These are phyloP conservation scores for Candida labiduridarum DNA, from an alignment of 1,139 yeast species.

Conservation along the genomic window DNA sequence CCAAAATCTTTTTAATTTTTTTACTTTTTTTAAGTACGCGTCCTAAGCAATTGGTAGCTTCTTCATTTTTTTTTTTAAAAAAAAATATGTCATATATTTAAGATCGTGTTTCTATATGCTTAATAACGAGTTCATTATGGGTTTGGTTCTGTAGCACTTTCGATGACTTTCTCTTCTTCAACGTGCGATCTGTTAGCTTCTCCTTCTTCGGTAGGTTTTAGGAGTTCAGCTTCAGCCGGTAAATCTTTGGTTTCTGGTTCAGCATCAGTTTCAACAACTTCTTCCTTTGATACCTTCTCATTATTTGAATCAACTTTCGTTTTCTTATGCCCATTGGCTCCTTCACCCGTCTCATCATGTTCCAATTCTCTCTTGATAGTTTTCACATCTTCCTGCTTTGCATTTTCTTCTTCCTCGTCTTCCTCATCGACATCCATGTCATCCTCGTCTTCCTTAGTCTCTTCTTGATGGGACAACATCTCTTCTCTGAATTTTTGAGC, in stretches of 20 bases:
- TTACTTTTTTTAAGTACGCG: not conserved
- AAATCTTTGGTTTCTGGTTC: not conserved
- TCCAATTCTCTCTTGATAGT: constrained; percentile 9
- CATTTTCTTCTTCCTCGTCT: constrained; percentile 10
- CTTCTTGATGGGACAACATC: constrained; percentile 5
- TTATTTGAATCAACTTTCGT: constrained; percentile 4
- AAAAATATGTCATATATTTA: not conserved
- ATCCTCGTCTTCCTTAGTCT: constrained; percentile 13
- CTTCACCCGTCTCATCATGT: constrained; percentile 2
- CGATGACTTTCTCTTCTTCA: not conserved
- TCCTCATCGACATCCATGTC: constrained; percentile 5
- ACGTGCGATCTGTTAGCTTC: too few species aligned
- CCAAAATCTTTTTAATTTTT: not conserved
- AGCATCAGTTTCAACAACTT: not conserved
- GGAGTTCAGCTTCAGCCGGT: not conserved
- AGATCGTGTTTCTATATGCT: not conserved
- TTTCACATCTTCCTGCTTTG: constrained; percentile 5
- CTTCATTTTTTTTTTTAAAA: not conserved
- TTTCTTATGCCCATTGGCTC: constrained; percentile 6
- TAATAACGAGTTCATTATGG: not conserved
- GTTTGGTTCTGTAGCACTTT: not conserved
- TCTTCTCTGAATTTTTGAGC: constrained; percentile 13
- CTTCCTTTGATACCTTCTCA: not conserved
- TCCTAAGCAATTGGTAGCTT: not conserved
- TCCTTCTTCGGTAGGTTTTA: too few species aligned